phyloP scores from a whole-genome alignment of 345 rosid genomes.

The Sisymbrium altissimum region DNA sequence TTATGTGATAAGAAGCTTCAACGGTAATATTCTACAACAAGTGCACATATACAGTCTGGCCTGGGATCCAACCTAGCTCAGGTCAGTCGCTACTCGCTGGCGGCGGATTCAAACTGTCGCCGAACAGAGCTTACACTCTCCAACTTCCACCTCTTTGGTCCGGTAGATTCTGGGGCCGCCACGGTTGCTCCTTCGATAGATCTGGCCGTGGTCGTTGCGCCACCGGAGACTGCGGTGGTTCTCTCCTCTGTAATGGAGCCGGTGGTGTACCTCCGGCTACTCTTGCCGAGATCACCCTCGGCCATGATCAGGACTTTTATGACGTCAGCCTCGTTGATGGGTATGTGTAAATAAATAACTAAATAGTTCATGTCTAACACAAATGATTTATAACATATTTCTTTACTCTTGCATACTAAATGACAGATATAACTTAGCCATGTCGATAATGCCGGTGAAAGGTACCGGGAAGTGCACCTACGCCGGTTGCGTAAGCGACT shows the following conservation, averaged over 20 bases:
- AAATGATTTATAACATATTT: too few relatives aligned
- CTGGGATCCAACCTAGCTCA: slow-evolving; percentile 40
- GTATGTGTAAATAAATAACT: not conserved
- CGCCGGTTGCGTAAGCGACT: slow-evolving; percentile 30
- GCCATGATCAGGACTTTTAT: slow-evolving; percentile 40
- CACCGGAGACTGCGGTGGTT: slow-evolving; percentile 46
- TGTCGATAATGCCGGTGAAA: slow-evolving; percentile 30
- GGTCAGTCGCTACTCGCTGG: slow-evolving; percentile 32
- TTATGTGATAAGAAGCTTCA: slow-evolving; percentile 20
- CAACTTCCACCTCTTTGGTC: slow-evolving; percentile 43
- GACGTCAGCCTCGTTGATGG: slow-evolving; percentile 53
- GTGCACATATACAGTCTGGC: slow-evolving; percentile 46
- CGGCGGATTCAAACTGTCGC: slow-evolving; percentile 38
- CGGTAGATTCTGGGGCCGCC: slow-evolving; percentile 52
- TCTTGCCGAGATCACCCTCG: slow-evolving; percentile 49
- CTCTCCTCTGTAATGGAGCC: slow-evolving; percentile 36
- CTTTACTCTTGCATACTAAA: not conserved
- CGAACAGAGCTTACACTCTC: slow-evolving; percentile 30
- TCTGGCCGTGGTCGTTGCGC: slow-evolving; percentile 37
- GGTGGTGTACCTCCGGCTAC: slow-evolving; percentile 49
- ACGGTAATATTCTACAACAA: slow-evolving; percentile 39
- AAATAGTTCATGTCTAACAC: not conserved
- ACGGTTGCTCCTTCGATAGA: slow-evolving; percentile 36
- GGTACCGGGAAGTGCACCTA: slow-evolving; percentile 34
- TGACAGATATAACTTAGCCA: slow-evolving; percentile 36